Base-by-base conservation (phyloP, 2,329 filamentous ascomycete genomes). In the Rhytidhysteron rufulum region DNA sequence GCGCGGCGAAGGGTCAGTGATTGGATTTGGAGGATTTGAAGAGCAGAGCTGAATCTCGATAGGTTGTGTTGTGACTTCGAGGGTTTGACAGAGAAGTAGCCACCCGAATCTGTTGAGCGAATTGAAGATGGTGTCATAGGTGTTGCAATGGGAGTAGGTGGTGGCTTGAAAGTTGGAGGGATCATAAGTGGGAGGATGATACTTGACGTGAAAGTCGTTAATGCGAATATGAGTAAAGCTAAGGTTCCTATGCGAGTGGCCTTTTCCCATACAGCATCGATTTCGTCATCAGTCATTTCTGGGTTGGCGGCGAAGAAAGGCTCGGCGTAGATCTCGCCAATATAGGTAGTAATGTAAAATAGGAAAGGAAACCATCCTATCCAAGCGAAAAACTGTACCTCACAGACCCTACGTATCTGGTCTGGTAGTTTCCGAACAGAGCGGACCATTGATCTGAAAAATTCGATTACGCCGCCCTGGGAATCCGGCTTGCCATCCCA, bases 361-460 rank as follows among this genome's bases (percentile, higher is more conserved):
- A 97, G 75, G 63, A 95, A 89, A 1, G 90, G 90, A 56, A 96
- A 97, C 80, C 91, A 96, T 38, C 88, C 91, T 41, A 96, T 83
- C 90, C 90, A 97, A 4, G 88, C 88, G 45, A 83, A 90, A 55
- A 73, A 68, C 40, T 74, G 71, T 0, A 72, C 70, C 38, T 66
- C 55, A 42, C 90, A 96, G 27, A 96, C 88, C 48, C 80, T 83
- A 47, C 78, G 78, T 49, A 93, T 88, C 65, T 95, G 89, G 1
- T 83, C 83, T 1, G 91, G 90, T 5, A 97, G 73, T 29, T 82
- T 78, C 54, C 77, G 80, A 48, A 95, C 85, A 0, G 89, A 89
- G 35, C 75, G 78, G 61, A 85, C 83, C 3, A 95, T 82, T 53
- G 82, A 79, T 49, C 73, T 77, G 70, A 96, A 96, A 68, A 97